A percentile compares a stretch with the other conserved stretches of the same genome.
These are phyloP conservation scores for Globisporangium acanthophoron DNA, from an alignment of 352 stramenopile genomes.

Conservation along the genomic window DNA sequence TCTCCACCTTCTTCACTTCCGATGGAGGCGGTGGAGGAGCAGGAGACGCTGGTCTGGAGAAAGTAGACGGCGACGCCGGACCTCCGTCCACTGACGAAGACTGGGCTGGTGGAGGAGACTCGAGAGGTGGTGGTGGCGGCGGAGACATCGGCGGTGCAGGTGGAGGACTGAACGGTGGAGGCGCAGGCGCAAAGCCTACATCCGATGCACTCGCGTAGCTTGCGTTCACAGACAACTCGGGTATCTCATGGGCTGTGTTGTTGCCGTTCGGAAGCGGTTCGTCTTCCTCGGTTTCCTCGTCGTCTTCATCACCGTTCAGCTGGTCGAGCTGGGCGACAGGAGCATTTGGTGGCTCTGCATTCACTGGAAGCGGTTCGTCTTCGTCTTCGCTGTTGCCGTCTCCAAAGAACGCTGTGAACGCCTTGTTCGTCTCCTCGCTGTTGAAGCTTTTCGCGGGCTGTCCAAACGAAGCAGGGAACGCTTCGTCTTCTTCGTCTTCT, in stretches of 20 bases:
- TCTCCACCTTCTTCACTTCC: not conserved
- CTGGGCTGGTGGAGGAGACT: conserved; percentile 13
- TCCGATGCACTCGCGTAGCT: not conserved
- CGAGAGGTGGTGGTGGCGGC: conserved; percentile 27
- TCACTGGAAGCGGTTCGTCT: conserved; percentile 52
- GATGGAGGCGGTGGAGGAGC: conserved; percentile 10
- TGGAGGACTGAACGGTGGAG: conserved; percentile 24
- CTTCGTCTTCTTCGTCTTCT: conserved; percentile 73
- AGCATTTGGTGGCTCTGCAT: not conserved
- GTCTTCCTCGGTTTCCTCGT: conserved; percentile 52
- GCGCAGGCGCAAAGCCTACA: too few relatives aligned
- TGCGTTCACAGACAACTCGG: not conserved
- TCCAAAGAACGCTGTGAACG: conserved; percentile 71
- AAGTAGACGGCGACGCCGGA: conserved; percentile 34
- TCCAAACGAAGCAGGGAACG: conserved; percentile 53
- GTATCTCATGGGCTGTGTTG: not conserved
- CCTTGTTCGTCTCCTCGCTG: conserved; percentile 51
- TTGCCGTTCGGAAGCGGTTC: conserved; percentile 34
- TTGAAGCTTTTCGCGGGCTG: conserved; percentile 34
- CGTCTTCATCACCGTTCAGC: conserved; percentile 21
- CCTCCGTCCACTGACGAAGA: conserved; percentile 11
- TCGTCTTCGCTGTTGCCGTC: conserved; percentile 53
- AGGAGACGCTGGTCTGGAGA: conserved; percentile 26
- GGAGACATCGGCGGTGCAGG: conserved; percentile 46
- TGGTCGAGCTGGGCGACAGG: conserved; percentile 5